A percentile compares a stretch with the other conserved stretches of the same genome.
These are phyloP conservation scores for Backusella circina DNA, from an alignment of 192 early-diverging fungal species.

Conservation along the genomic window DNA sequence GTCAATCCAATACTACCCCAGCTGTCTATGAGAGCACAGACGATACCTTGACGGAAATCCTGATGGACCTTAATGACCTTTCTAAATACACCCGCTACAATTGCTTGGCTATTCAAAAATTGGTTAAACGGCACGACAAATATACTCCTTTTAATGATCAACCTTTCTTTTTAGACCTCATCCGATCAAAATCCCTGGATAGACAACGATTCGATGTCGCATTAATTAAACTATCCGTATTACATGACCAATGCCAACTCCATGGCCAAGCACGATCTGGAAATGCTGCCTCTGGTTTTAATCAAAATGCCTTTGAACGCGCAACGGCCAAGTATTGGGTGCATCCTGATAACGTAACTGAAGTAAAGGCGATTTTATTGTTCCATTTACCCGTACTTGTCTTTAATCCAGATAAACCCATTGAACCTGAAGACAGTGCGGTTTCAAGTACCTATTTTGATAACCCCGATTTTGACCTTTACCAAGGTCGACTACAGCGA, in stretches of 20 bases:
- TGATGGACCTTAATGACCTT: constrained; percentile 34
- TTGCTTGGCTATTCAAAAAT: constrained; percentile 84
- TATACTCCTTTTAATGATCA: constrained; percentile 53
- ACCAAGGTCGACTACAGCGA: constrained; percentile 84
- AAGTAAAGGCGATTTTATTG: constrained; percentile 89
- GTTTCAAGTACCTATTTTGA: constrained; percentile 95
- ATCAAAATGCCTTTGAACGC: constrained; percentile 63
- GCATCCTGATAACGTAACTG: constrained; percentile 92
- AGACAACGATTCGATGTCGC: constrained; percentile 70
- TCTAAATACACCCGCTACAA: constrained; percentile 48
- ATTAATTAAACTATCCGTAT: constrained; percentile 25
- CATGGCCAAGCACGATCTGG: constrained; percentile 19
- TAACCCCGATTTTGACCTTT: constrained; percentile 88
- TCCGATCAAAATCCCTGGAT: constrained; percentile 36
- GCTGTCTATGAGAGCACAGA: constrained; percentile 32
- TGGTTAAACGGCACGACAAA: constrained; percentile 90
- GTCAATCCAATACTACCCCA: constrained; percentile 25
- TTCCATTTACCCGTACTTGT: constrained; percentile 91
- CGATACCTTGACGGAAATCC: constrained; percentile 33
- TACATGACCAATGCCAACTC: constrained; percentile 26
- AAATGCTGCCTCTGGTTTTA: constrained; percentile 19
- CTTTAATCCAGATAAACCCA: constrained; percentile 74
- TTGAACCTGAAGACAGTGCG: constrained; percentile 66
- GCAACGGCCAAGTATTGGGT: constrained; percentile 97
- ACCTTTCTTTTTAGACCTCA: constrained; percentile 18